These are phyloP conservation scores for Tolypocladium pustulatum DNA, from an alignment of 2,329 filamentous ascomycete genomes.

Conservation along the genomic window DNA sequence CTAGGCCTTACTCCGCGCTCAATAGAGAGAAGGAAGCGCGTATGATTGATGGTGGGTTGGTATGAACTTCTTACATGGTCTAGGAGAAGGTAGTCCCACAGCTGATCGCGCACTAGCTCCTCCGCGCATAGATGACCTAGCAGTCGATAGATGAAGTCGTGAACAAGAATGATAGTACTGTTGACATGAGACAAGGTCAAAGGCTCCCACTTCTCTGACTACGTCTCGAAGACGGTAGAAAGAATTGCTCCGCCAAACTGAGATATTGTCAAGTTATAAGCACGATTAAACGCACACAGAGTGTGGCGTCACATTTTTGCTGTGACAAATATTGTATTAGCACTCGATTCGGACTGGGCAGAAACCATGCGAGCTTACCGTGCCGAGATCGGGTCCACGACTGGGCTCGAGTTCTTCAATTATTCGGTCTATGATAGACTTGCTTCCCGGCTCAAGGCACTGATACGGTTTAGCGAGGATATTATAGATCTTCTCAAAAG, in stretches of 20 bases:
- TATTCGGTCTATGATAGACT: slow-evolving; percentile 15
- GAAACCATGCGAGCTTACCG: not conserved
- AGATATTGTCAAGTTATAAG: too few species aligned
- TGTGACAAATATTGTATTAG: not conserved
- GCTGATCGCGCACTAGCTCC: slow-evolving; percentile 23
- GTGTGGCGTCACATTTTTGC: too few species aligned
- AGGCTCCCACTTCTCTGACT: slow-evolving; percentile 41
- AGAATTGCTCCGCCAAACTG: slow-evolving; percentile 31
- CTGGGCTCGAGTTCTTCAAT: not conserved
- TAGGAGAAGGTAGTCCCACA: slow-evolving; percentile 30
- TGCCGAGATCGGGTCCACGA: slow-evolving; percentile 6
- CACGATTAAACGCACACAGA: too few species aligned
- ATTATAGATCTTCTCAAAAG: too few species aligned
- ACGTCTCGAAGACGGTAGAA: slow-evolving; percentile 35
- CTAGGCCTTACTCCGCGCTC: slow-evolving; percentile 33
- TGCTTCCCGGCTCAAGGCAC: not conserved
- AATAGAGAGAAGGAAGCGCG: slow-evolving; percentile 38
- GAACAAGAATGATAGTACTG: slow-evolving; percentile 38
- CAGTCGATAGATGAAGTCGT: slow-evolving; percentile 36
- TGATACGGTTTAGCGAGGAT: not conserved
- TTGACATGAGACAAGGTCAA: slow-evolving; percentile 39
- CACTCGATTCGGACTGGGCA: not conserved
- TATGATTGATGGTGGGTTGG: slow-evolving; percentile 33
- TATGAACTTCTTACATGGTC: slow-evolving; percentile 38
- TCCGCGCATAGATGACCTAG: slow-evolving; percentile 35